Percentiles rank a stretch among this genome's conserved stretches.
These are phyloP conservation scores for Boletus sensibilis DNA, from an alignment of 768 basidiomycete species.

Conservation along the genomic window DNA sequence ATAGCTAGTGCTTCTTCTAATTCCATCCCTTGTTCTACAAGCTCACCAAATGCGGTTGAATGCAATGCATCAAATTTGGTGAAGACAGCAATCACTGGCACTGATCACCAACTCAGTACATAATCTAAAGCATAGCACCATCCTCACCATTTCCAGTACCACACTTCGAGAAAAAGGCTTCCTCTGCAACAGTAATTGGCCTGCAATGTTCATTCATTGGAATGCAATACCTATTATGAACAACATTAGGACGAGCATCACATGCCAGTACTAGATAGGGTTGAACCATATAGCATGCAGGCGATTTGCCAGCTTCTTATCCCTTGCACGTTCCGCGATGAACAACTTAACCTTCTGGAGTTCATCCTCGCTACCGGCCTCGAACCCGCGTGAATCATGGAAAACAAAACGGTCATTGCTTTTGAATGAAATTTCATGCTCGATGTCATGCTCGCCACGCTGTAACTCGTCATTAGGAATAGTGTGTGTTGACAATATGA, in stretches of 20 bases:
- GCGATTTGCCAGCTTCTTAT: constrained; percentile 19
- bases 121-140: neutral
- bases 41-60: constrained; percentile 16
- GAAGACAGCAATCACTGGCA: no score
- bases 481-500: neutral
- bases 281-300: constrained; percentile 40
- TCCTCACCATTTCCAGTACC: constrained; percentile 9
- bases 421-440: constrained; percentile 16
- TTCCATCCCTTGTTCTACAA: constrained; percentile 9
- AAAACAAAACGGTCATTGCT: constrained; percentile 38
- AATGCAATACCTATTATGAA: constrained; percentile 37
- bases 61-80: constrained; percentile 38
- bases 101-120: constrained; percentile 24
- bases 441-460: constrained; percentile 11
- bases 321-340: constrained; percentile 24
- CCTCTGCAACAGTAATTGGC: constrained; percentile 27
- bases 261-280: neutral
- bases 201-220: constrained; percentile 5
- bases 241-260: constrained; percentile 6
- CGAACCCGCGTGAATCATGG: constrained; percentile 44
- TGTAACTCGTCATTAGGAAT: neutral
- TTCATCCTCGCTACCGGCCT: constrained; percentile 34
- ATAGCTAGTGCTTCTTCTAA: neutral
- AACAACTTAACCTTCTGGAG: constrained; percentile 32
- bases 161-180: constrained; percentile 30